Conservation (phyloP, 2,329 filamentous ascomycete species). For the Pseudogymnoascus sp. region DNA sequence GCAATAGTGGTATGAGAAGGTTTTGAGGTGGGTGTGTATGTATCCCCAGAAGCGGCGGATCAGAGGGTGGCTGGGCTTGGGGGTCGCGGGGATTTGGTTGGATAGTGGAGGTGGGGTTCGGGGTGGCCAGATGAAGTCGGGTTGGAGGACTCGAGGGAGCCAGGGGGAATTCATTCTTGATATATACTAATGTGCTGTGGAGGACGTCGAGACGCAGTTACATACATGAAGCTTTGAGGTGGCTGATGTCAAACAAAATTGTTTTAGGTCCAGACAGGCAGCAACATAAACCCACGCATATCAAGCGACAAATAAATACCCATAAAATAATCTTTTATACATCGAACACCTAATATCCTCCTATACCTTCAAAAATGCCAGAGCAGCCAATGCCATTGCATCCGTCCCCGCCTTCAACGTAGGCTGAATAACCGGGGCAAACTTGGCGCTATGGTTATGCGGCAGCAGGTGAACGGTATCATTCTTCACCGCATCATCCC, state of each 20-base stretch:
- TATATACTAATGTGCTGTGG: neutral
- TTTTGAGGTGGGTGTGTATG: conserved; percentile 25
- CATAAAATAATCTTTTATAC: neutral
- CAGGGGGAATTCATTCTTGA: neutral
- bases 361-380: conserved; percentile 28
- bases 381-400: conserved; percentile 41
- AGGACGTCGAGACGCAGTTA: too few species aligned
- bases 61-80: conserved; percentile 17
- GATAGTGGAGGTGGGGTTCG: conserved; percentile 13
- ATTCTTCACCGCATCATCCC: conserved; percentile 40
- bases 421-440: conserved; percentile 50
- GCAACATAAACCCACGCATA: neutral
- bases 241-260: too few species aligned
- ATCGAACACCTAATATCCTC: too few species aligned
- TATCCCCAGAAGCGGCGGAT: conserved; percentile 23
- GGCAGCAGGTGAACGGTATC: conserved; percentile 33
- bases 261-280: too few species aligned
- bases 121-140: conserved; percentile 18
- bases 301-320: neutral
- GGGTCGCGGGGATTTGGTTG: conserved; percentile 22
- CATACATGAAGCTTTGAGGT: neutral
- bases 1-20: conserved; percentile 29
- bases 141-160: conserved; percentile 12
- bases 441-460: conserved; percentile 51
- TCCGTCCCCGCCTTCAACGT: conserved; percentile 46